phyloP scores from a whole-genome alignment of 306 rosid species.

The Medicago lupulina region DNA sequence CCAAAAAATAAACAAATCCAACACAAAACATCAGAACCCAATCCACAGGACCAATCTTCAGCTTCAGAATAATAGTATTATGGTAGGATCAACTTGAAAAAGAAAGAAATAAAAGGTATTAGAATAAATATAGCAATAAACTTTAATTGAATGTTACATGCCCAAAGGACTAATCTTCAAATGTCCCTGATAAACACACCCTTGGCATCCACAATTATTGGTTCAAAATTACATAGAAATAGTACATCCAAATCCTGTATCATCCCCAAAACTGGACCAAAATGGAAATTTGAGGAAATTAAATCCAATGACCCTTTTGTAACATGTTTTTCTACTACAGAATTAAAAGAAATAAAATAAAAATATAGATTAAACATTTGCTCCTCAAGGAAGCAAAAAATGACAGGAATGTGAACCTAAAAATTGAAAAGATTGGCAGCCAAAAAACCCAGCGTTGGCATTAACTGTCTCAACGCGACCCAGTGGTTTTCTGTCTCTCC shows the following conservation, averaged over 20 bases:
- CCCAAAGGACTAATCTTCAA: conserved; percentile 52
- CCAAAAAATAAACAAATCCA: no score
- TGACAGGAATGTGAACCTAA: conserved; percentile 59
- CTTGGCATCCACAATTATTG: conserved; percentile 50
- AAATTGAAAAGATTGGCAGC: conserved; percentile 53
- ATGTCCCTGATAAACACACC: conserved; percentile 41
- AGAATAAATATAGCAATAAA: conserved; percentile 46
- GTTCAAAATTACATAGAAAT: conserved; percentile 52
- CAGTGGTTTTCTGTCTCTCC: conserved; percentile 43
- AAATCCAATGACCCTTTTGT: conserved; percentile 55
- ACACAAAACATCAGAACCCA: background rate
- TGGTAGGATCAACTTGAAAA: background rate
- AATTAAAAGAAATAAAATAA: conserved; percentile 45
- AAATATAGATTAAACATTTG: conserved; percentile 45
- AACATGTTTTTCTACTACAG: conserved; percentile 45
- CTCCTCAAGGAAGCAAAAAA: conserved; percentile 52
- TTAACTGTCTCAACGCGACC: conserved; percentile 36
- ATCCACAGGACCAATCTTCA: background rate
- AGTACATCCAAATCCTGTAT: conserved; percentile 48
- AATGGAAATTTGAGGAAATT: conserved; percentile 47
- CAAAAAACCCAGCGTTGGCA: conserved; percentile 52
- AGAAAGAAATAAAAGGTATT: conserved; percentile 19
- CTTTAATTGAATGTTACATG: conserved; percentile 53
- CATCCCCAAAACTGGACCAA: conserved; percentile 70
- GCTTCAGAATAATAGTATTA: background rate